Evolutionary conservation across 2,329 filamentous ascomycete genomes (phyloP).

Genomic region (Cytospora schulzeri): DNA sequence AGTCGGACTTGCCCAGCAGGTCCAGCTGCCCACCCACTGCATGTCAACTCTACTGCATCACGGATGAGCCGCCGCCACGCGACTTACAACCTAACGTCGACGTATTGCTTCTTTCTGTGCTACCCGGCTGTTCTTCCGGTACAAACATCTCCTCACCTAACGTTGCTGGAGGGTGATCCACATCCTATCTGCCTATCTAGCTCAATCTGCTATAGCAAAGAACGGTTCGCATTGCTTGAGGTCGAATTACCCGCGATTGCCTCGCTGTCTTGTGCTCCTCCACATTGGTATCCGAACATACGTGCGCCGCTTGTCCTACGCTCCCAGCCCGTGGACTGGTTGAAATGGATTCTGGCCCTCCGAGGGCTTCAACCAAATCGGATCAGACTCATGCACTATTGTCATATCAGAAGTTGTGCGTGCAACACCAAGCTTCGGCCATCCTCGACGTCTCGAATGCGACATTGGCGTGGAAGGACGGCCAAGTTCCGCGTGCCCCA

Average conservation of each 20-base stretch:
- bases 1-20: background rate
- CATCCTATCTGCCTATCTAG: conserved; percentile 10
- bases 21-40: background rate
- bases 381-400: conserved; percentile 14
- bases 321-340: conserved; percentile 7
- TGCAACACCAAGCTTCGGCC: conserved; percentile 11
- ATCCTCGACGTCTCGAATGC: conserved; percentile 18
- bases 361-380: conserved; percentile 20
- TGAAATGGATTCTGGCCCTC: conserved; percentile 26
- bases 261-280: conserved; percentile 9
- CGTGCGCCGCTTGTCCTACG: conserved; percentile 18
- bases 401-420: background rate
- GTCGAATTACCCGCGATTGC: conserved; percentile 9
- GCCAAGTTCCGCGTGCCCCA: conserved; percentile 26
- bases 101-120: conserved; percentile 1
- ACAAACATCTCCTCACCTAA: background rate
- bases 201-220: conserved; percentile 1
- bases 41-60: background rate
- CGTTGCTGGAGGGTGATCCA: background rate
- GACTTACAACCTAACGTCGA: background rate
- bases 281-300: background rate
- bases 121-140: background rate
- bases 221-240: conserved; percentile 1
- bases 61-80: background rate
- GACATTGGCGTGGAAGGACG: conserved; percentile 18